phyloP scores from a whole-genome alignment of 2,329 filamentous ascomycete genomes.

The Fusarium stilboides region DNA sequence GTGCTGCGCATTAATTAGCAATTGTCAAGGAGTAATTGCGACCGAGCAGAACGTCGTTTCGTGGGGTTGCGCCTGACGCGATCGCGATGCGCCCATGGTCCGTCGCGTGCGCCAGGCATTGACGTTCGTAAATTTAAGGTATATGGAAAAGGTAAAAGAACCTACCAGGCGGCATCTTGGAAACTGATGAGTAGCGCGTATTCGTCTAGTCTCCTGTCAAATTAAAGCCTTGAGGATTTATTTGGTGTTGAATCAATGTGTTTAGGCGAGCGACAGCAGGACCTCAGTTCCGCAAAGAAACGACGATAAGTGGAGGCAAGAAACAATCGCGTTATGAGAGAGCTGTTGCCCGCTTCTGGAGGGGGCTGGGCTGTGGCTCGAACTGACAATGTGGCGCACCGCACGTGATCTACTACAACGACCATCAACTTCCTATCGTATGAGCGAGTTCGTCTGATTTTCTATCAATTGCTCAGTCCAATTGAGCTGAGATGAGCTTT shows the following conservation, averaged over 20 bases:
- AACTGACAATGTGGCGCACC: constrained; percentile 11
- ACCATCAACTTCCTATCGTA: too few species aligned
- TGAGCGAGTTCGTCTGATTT: not conserved
- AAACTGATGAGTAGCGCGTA: not conserved
- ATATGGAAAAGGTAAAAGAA: not conserved
- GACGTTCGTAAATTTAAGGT: not conserved
- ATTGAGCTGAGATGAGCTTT: not conserved
- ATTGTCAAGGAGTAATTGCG: constrained; percentile 15
- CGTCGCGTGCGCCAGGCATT: constrained; percentile 10
- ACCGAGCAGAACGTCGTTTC: not conserved
- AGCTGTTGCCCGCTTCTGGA: constrained; percentile 23
- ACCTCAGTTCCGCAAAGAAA: constrained; percentile 25
- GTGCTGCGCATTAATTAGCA: constrained; percentile 51
- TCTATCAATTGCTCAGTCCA: constrained; percentile 11
- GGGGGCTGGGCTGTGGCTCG: constrained; percentile 21
- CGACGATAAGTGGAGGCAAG: constrained; percentile 9
- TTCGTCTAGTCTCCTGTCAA: not conserved
- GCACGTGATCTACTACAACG: constrained; percentile 5
- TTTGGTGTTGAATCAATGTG: constrained; percentile 4
- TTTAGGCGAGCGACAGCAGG: not conserved
- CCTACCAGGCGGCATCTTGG: constrained; percentile 51
- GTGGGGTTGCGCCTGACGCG: constrained; percentile 3
- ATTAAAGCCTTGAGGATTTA: not conserved
- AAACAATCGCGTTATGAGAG: constrained; percentile 3
- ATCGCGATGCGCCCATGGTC: constrained; percentile 22